Conservation (phyloP, 306 rosid species). For the Ziziphus jujuba region DNA sequence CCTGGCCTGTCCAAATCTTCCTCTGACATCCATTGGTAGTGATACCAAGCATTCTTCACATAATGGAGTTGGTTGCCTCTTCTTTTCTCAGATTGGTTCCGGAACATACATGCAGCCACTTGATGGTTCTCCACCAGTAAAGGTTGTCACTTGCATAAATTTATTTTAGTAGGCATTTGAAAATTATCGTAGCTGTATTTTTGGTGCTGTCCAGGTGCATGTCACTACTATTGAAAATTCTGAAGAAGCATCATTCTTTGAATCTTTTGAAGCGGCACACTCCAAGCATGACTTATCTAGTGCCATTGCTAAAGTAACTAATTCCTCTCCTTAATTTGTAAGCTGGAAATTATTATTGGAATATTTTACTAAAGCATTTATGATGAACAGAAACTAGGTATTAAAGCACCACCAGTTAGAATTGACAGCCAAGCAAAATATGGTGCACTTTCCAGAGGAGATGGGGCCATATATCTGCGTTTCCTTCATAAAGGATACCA, state of each 20-base stretch:
- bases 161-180: constrained; percentile 26
- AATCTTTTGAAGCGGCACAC: constrained; percentile 95
- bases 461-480: constrained; percentile 90
- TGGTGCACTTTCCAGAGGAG: constrained; percentile 95
- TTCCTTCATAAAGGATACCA: constrained; percentile 86
- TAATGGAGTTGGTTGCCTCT: constrained; percentile 72
- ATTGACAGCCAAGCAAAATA: constrained; percentile 97
- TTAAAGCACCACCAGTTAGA: constrained; percentile 91
- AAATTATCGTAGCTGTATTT: constrained; percentile 3
- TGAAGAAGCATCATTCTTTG: constrained; percentile 87
- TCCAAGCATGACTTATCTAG: constrained; percentile 74
- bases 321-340: constrained; percentile 7
- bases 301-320: constrained; percentile 68
- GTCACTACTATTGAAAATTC: constrained; percentile 75
- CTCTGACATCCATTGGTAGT: constrained; percentile 52
- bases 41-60: constrained; percentile 45
- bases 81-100: constrained; percentile 73
- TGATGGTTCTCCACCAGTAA: constrained; percentile 60
- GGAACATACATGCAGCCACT: constrained; percentile 84
- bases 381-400: constrained; percentile 84
- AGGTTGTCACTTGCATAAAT: constrained; percentile 43
- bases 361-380: constrained; percentile 8
- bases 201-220: constrained; percentile 53
- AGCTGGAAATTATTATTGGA: not conserved
- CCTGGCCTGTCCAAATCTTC: constrained; percentile 94